Percentiles rank a stretch among this genome's conserved stretches.
Evolutionary conservation across 148 eudicot species (phyloP).

Genomic region (Rhododendron williamsianum): DNA sequence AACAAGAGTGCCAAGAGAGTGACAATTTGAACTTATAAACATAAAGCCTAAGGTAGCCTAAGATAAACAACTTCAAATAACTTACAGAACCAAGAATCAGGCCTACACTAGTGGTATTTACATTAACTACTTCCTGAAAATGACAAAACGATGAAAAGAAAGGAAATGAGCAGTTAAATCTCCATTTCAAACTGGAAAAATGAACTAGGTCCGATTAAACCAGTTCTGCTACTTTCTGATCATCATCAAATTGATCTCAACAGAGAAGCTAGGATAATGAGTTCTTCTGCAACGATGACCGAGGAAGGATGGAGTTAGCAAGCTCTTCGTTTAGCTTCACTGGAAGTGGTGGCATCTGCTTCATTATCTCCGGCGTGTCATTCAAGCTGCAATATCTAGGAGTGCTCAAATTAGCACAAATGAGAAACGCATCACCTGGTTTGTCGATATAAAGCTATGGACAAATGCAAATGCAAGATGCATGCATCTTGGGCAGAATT

Average conservation of each 20-base stretch:
- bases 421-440: neutral
- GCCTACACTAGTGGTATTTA: slow-evolving; percentile 11
- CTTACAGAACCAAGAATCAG: slow-evolving; percentile 13
- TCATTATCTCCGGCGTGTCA: slow-evolving; percentile 81
- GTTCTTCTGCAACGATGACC: slow-evolving; percentile 41
- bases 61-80: slow-evolving; percentile 4
- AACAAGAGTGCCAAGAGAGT: neutral
- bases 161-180: slow-evolving; percentile 11
- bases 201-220: neutral
- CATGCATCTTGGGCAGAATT: neutral
- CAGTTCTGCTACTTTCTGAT: slow-evolving; percentile 2
- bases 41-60: neutral
- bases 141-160: neutral
- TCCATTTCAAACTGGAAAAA: neutral
- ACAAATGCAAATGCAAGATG: neutral
- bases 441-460: neutral
- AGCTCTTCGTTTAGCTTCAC: slow-evolving; percentile 88
- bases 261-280: slow-evolving; percentile 23
- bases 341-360: slow-evolving; percentile 95
- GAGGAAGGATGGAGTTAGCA: slow-evolving; percentile 57
- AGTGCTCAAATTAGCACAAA: slow-evolving; percentile 3
- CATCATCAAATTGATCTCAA: neutral
- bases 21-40: neutral
- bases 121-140: neutral
- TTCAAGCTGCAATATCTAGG: slow-evolving; percentile 47